Evolutionary conservation across 768 basidiomycete genomes (phyloP).

Genomic region (Imleria badia): DNA sequence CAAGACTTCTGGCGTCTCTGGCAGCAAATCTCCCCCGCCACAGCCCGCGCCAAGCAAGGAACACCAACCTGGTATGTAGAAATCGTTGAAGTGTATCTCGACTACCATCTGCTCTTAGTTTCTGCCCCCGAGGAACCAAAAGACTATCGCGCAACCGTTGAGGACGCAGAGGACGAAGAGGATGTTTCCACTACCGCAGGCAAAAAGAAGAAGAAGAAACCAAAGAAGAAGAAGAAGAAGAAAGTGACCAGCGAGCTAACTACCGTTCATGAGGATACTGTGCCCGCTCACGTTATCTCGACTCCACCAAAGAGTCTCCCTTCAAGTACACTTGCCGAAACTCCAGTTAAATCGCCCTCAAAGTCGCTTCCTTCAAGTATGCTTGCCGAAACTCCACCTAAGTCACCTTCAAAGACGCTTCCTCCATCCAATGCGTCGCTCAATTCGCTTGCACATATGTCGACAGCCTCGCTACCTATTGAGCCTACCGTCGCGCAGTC

Average conservation of each 20-base stretch:
- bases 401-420: conserved; percentile 5
- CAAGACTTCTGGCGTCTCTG: conserved; percentile 8
- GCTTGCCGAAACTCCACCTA: conserved; percentile 27
- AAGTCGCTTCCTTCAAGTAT: conserved; percentile 5
- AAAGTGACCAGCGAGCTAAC: conserved; percentile 21
- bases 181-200: conserved; percentile 30
- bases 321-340: conserved; percentile 21
- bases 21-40: conserved; percentile 7
- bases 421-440: conserved; percentile 17
- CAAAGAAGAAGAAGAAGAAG: conserved; percentile 79
- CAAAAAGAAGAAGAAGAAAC: conserved; percentile 63
- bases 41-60: conserved; percentile 14
- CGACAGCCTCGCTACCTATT: conserved; percentile 43
- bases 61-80: conserved; percentile 12
- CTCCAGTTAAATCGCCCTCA: conserved; percentile 21
- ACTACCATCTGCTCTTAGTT: conserved; percentile 8
- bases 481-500: conserved; percentile 62
- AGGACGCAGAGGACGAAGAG: conserved; percentile 74
- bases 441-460: conserved; percentile 29
- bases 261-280: conserved; percentile 24
- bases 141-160: conserved; percentile 49
- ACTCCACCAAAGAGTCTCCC: conserved; percentile 20
- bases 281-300: conserved; percentile 10
- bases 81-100: not conserved
- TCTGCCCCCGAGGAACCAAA: conserved; percentile 32